These are phyloP conservation scores for Trametes maxima DNA, from an alignment of 768 basidiomycete genomes.

Conservation along the genomic window DNA sequence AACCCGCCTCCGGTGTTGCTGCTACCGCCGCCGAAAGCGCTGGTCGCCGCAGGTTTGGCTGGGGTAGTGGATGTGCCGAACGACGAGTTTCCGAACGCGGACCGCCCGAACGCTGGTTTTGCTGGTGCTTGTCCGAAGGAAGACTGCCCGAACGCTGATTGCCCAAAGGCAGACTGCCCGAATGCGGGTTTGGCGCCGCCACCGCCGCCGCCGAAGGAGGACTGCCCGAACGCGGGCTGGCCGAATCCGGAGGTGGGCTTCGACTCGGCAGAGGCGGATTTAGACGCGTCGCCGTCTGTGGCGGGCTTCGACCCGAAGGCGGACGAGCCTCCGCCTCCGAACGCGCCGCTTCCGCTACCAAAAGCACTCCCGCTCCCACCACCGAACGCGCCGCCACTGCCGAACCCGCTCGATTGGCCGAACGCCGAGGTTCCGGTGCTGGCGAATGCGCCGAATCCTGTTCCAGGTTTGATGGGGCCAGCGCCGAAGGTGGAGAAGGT, in stretches of 20 bases:
- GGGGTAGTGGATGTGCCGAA: slow-evolving; percentile 24
- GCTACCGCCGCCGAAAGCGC: not conserved
- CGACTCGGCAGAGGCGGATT: not conserved
- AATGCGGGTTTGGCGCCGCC: no score
- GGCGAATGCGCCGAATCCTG: slow-evolving; percentile 36
- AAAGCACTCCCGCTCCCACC: not conserved
- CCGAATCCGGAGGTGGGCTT: slow-evolving; percentile 24
- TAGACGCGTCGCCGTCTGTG: not conserved
- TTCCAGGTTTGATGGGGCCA: slow-evolving; percentile 26
- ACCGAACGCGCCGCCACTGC: slow-evolving; percentile 2
- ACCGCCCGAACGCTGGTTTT: slow-evolving; percentile 33
- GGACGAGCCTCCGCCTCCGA: slow-evolving; percentile 4
- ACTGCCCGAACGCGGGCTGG: slow-evolving; percentile 19
- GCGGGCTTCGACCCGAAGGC: slow-evolving; percentile 4
- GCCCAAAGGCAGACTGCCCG: slow-evolving; percentile 25
- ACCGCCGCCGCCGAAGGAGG: slow-evolving; percentile 29
- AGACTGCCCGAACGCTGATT: slow-evolving; percentile 32
- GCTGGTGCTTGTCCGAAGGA: slow-evolving; percentile 4
- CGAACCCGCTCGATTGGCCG: slow-evolving; percentile 9
- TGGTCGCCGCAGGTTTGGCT: not conserved
- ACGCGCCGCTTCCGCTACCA: slow-evolving; percentile 1
- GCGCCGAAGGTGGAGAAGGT: slow-evolving; percentile 10
- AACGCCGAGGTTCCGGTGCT: slow-evolving; percentile 23
- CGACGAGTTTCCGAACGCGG: slow-evolving; percentile 34
- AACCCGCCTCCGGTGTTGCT: slow-evolving; percentile 6